A percentile compares a stretch with the other conserved stretches of the same genome.
Conservation (phyloP, 2,329 filamentous ascomycete genomes). For the Alternaria incomplexa region DNA sequence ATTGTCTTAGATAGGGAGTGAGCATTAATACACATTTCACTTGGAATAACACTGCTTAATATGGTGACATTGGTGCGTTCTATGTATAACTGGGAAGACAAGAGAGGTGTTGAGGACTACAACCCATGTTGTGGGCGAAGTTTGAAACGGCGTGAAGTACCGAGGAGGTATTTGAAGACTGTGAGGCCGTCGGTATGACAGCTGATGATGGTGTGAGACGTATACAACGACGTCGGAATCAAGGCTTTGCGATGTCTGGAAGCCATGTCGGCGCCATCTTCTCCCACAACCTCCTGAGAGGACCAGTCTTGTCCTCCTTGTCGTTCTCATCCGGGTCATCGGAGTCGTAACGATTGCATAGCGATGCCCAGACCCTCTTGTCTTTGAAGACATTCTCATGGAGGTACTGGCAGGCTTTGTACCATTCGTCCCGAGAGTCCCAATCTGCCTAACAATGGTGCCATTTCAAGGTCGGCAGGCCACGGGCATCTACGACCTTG, state of each 20-base stretch:
- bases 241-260: background rate
- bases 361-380: background rate
- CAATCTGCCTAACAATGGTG: constrained; percentile 2
- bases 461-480: background rate
- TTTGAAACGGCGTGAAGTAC: background rate
- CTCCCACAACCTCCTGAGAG: background rate
- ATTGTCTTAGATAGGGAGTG: background rate
- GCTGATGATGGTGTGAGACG: background rate
- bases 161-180: background rate
- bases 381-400: background rate
- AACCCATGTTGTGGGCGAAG: too few relatives aligned
- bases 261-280: background rate
- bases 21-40: constrained; percentile 1
- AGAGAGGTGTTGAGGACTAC: background rate
- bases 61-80: background rate
- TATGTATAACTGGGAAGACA: background rate
- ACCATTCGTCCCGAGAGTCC: background rate
- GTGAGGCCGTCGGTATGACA: background rate
- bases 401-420: background rate
- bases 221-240: background rate
- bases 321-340: too few relatives aligned
- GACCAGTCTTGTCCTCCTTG: background rate
- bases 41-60: background rate
- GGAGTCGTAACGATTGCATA: background rate
- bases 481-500: background rate